phyloP scores from a whole-genome alignment of 2,329 filamentous ascomycete species.

The Paraphaeosphaeria minitans region DNA sequence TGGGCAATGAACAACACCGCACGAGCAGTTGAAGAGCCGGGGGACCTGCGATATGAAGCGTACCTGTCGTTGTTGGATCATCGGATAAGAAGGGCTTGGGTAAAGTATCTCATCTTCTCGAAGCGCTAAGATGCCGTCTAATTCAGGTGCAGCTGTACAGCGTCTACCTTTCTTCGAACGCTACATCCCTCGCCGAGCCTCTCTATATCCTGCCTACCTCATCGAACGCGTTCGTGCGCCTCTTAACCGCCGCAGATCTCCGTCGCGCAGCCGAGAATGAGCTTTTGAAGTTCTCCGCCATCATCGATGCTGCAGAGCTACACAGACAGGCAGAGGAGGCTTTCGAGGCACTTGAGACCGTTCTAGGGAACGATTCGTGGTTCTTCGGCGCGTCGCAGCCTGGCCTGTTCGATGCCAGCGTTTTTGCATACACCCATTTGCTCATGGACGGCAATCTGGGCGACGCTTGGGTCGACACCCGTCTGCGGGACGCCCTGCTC shows the following conservation, averaged over 20 bases:
- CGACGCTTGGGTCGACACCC: constrained; percentile 65
- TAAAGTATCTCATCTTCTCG: constrained; percentile 47
- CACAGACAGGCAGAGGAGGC: constrained; percentile 66
- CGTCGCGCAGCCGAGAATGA: constrained; percentile 74
- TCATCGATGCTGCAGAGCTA: constrained; percentile 62
- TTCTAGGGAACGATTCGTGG: constrained; percentile 64
- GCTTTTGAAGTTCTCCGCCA: constrained; percentile 67
- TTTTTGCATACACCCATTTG: constrained; percentile 89
- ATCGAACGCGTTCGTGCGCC: constrained; percentile 65
- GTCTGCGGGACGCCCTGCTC: constrained; percentile 62
- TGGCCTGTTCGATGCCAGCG: constrained; percentile 80
- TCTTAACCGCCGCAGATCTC: constrained; percentile 68
- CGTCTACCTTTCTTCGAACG: constrained; percentile 79
- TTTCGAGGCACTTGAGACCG: constrained; percentile 63
- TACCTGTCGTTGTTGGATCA: constrained; percentile 80
- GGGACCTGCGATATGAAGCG: constrained; percentile 67
- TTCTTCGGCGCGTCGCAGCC: constrained; percentile 66
- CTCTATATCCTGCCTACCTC: constrained; percentile 73
- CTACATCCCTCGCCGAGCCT: constrained; percentile 64
- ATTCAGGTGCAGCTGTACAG: constrained; percentile 65
- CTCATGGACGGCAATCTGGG: constrained; percentile 68
- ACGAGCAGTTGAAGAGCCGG: constrained; percentile 49
- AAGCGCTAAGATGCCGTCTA: neutral
- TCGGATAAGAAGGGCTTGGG: constrained; percentile 84
- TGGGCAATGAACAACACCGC: constrained; percentile 62